Evolutionary conservation across 768 basidiomycete species (phyloP).

Genomic region (Pleurotus salmoneostramineus): DNA sequence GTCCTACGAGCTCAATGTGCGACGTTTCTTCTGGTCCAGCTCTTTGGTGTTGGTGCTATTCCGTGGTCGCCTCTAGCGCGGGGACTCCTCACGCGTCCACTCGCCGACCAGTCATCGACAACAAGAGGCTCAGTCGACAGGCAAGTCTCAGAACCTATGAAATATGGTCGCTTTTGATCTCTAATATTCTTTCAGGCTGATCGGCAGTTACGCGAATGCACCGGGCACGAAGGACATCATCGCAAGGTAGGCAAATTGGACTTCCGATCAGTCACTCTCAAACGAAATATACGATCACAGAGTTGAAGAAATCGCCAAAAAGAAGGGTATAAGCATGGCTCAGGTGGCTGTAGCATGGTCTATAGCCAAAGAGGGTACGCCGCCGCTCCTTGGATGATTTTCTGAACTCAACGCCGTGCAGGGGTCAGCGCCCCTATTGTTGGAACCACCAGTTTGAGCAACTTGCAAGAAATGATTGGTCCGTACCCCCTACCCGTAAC

Average conservation of each 20-base stretch:
- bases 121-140: constrained; percentile 16
- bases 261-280: too few relatives aligned
- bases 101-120: constrained; percentile 18
- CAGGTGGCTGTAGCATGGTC: constrained; percentile 43
- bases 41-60: constrained; percentile 51
- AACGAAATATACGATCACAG: constrained; percentile 15
- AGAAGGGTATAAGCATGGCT: constrained; percentile 40
- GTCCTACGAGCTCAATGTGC: background rate
- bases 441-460: constrained; percentile 39
- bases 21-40: too few relatives aligned
- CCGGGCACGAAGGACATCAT: constrained; percentile 19
- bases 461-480: constrained; percentile 45
- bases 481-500: background rate
- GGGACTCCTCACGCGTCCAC: constrained; percentile 28
- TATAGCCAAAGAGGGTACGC: constrained; percentile 28
- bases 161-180: too few relatives aligned
- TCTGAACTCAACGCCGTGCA: background rate
- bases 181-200: too few relatives aligned
- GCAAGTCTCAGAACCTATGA: too few relatives aligned
- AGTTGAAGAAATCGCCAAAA: constrained; percentile 43
- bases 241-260: constrained; percentile 19
- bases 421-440: constrained; percentile 47
- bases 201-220: constrained; percentile 5
- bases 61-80: constrained; percentile 38
- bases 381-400: background rate